Conservation (phyloP, 208 protist genomes). For the Leptomonas pyrrhocoris region DNA sequence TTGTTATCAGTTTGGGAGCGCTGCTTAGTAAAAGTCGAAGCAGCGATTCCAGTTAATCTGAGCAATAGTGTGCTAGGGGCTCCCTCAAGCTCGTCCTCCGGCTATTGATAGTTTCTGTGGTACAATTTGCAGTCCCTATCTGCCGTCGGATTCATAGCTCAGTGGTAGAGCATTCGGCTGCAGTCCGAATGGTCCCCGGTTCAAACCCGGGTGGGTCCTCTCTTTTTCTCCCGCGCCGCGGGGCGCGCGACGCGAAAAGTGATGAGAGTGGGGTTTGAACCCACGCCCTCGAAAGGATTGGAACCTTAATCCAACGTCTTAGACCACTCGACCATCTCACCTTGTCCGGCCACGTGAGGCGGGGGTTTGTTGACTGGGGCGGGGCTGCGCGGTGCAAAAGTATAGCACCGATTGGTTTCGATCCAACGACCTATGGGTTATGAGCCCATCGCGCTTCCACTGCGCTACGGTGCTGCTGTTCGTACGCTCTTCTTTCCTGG, state of each 20-base stretch:
- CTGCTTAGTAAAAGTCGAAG: slow-evolving; percentile 90
- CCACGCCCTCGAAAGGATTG: no score
- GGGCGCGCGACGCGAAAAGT: slow-evolving; percentile 6
- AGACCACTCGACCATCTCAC: slow-evolving; percentile 66
- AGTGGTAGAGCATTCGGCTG: slow-evolving; percentile 95
- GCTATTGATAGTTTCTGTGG: slow-evolving; percentile 92
- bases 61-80: no score
- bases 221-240: no score
- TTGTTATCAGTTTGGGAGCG: slow-evolving; percentile 36
- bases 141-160: slow-evolving; percentile 25
- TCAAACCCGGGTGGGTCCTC: slow-evolving; percentile 95
- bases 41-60: slow-evolving; percentile 61
- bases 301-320: no score
- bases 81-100: no score
- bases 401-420: slow-evolving; percentile 93
- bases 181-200: slow-evolving; percentile 95
- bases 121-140: no score
- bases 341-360: no score
- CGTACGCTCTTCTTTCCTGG: background rate
- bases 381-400: no score
- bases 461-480: slow-evolving; percentile 91
- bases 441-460: slow-evolving; percentile 94
- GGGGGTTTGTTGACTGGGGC: no score
- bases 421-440: slow-evolving; percentile 95
- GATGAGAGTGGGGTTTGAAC: no score